Percentiles rank a stretch among this genome's conserved stretches.
These are phyloP conservation scores for Acer saccharum DNA, from an alignment of 345 rosid species.

Conservation along the genomic window DNA sequence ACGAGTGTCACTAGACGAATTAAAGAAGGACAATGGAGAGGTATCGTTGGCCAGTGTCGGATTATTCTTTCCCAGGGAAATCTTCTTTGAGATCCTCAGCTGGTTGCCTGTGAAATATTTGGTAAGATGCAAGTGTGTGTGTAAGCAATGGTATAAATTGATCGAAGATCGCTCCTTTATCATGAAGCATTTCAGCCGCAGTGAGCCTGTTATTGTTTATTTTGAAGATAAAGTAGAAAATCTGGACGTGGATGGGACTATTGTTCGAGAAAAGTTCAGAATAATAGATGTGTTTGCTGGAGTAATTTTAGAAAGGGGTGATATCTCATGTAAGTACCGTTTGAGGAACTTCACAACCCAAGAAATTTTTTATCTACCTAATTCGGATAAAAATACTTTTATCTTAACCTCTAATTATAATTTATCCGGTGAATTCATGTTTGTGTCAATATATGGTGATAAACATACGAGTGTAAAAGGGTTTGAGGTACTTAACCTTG, in stretches of 20 bases:
- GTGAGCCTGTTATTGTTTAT: neutral
- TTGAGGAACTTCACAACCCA: neutral
- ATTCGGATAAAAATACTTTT: neutral
- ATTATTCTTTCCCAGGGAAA: too few species aligned
- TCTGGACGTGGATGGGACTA: neutral
- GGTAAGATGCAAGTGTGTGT: neutral
- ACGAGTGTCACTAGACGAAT: too few species aligned
- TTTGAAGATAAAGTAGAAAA: neutral
- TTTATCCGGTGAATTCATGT: neutral
- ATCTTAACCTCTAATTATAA: neutral
- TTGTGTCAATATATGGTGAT: neutral
- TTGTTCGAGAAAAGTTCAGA: neutral
- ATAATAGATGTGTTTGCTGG: neutral
- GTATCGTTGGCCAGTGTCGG: too few species aligned
- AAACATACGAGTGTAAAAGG: neutral
- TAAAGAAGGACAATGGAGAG: too few species aligned
- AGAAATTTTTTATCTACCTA: constrained; percentile 4
- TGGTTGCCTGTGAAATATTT: neutral
- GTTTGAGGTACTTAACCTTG: neutral
- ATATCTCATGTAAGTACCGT: neutral
- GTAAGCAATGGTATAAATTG: neutral
- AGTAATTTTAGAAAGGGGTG: neutral
- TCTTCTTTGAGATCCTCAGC: neutral
- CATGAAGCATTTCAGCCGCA: neutral
- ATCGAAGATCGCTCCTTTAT: neutral